These are phyloP conservation scores for Akanthomyces muscarius DNA, from an alignment of 2,329 filamentous ascomycete genomes.

Conservation along the genomic window DNA sequence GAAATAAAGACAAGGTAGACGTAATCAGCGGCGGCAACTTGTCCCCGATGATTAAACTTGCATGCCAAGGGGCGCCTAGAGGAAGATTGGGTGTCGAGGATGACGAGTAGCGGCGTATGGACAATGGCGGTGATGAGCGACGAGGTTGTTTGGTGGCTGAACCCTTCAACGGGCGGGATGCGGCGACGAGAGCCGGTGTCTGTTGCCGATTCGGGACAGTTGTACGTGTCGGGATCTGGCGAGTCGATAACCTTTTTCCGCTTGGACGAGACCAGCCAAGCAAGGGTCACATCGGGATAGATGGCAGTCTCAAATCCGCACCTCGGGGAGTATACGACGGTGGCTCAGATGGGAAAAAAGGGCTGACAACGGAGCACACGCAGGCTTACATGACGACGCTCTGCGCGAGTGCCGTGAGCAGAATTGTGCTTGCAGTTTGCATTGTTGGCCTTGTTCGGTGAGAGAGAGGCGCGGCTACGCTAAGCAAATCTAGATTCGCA, in stretches of 20 bases:
- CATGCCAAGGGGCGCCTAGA: not conserved
- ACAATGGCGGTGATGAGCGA: not conserved
- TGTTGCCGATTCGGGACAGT: constrained; percentile 5
- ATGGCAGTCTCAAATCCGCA: not conserved
- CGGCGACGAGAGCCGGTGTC: constrained; percentile 2
- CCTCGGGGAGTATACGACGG: not conserved
- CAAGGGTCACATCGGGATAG: not conserved
- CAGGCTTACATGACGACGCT: not conserved
- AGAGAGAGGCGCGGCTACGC: not conserved
- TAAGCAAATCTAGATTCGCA: not conserved
- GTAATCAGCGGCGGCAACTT: not conserved
- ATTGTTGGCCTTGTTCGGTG: not conserved
- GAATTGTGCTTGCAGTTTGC: not conserved
- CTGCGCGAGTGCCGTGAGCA: constrained; percentile 3
- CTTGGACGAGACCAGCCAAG: no score
- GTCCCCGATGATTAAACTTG: not conserved
- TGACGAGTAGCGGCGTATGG: not conserved
- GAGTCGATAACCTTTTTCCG: not conserved
- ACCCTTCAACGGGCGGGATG: not conserved
- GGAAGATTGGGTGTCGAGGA: not conserved
- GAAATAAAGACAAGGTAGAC: not conserved
- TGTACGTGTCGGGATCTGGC: constrained; percentile 8
- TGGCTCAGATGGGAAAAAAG: constrained; percentile 7
- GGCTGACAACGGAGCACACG: not conserved
- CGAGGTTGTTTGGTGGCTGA: not conserved